Conservation (phyloP, 345 rosid genomes). For the Raphanus raphanistrum region DNA sequence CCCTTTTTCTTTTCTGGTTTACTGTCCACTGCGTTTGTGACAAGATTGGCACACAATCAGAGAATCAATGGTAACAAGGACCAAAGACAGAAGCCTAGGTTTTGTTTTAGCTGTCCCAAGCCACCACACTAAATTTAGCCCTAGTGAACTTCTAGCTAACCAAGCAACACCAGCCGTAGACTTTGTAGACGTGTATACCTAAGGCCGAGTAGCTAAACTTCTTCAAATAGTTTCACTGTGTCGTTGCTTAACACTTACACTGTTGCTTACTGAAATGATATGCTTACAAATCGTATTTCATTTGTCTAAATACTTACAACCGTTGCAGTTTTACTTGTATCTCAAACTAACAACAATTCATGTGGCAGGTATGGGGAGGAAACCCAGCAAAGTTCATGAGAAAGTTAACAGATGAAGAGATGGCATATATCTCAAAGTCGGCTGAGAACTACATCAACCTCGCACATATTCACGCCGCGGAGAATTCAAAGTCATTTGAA, state of each 20-base stretch:
- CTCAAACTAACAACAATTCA: background rate
- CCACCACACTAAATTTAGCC: background rate
- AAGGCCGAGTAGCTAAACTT: background rate
- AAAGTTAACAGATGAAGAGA: constrained; percentile 83
- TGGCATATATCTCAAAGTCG: constrained; percentile 69
- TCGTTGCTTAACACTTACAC: background rate
- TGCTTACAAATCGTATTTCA: background rate
- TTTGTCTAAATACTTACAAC: background rate
- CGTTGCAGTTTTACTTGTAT: background rate
- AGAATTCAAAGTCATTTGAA: constrained; percentile 71
- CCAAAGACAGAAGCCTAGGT: background rate
- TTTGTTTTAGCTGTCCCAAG: background rate
- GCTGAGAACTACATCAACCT: constrained; percentile 72
- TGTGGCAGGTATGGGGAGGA: constrained; percentile 87
- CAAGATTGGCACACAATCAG: background rate
- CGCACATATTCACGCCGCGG: constrained; percentile 81
- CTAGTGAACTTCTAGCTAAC: background rate
- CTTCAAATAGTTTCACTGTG: background rate
- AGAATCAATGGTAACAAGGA: background rate
- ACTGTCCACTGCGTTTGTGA: background rate
- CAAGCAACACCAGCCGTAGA: background rate
- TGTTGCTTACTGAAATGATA: background rate
- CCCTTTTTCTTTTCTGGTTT: background rate
- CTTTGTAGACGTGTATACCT: background rate
- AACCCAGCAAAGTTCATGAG: constrained; percentile 87